phyloP scores from a whole-genome alignment of 768 basidiomycete genomes.

The Tylopilus plumbeoviolaceoides region DNA sequence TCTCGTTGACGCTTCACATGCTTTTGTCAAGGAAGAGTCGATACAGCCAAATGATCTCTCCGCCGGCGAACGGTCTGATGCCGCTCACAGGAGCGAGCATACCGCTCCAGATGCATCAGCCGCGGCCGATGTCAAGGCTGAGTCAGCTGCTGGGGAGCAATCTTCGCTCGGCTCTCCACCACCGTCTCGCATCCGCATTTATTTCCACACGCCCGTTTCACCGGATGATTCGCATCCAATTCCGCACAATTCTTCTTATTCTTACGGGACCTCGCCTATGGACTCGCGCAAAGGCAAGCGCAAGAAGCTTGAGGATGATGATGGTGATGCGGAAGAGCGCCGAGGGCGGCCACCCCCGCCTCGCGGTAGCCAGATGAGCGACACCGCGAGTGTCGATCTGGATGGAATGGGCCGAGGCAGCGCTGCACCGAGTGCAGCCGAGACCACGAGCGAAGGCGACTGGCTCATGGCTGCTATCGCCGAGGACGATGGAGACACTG shows the following conservation, averaged over 20 bases:
- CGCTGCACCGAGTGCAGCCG: conserved; percentile 62
- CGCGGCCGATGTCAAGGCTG: conserved; percentile 31
- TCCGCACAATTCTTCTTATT: conserved; percentile 51
- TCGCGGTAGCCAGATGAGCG: conserved; percentile 41
- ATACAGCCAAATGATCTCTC: conserved; percentile 20
- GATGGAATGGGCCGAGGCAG: conserved; percentile 57
- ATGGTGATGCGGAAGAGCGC: conserved; percentile 72
- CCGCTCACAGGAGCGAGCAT: conserved; percentile 18
- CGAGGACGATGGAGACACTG: conserved; percentile 59
- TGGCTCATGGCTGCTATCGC: conserved; percentile 89
- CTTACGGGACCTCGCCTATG: conserved; percentile 40
- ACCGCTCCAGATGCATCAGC: conserved; percentile 26
- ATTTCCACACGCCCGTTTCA: conserved; percentile 87
- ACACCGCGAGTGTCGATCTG: conserved; percentile 52
- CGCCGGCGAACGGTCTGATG: conserved; percentile 18
- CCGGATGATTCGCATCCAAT: conserved; percentile 77
- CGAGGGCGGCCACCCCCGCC: conserved; percentile 64
- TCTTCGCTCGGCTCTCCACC: conserved; percentile 39
- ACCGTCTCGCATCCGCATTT: conserved; percentile 84
- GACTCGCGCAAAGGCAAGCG: conserved; percentile 76
- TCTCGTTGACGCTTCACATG: conserved; percentile 31
- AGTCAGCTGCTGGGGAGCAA: conserved; percentile 26
- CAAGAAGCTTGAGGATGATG: conserved; percentile 88
- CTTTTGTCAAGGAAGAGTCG: conserved; percentile 31
- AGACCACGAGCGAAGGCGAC: conserved; percentile 68